Evolutionary conservation across 2,329 filamentous ascomycete species (phyloP), one percentile per base, ranked within the genome.

Genomic region (Claviceps fusiformis): DNA sequence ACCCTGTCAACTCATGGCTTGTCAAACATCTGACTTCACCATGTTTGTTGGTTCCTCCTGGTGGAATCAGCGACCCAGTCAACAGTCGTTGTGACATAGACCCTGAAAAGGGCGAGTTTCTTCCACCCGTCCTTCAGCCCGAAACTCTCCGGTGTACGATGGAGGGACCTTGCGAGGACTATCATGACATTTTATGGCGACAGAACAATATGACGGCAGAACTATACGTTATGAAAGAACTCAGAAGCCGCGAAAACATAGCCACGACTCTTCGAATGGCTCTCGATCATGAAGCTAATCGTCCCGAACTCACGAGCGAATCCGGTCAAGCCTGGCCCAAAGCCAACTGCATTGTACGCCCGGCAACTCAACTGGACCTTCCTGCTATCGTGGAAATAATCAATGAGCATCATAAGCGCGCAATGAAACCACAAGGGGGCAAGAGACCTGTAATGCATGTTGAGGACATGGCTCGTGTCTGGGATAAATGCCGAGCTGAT

Each of bases 371-470:
- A 0, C 33, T 53, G 0, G 76, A 80, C 53, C 68, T 77, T 50
- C 53, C 56, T 0, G 63, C 59, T 0, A 71, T 79, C n/a, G 63
- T 66, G 0, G 56, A 59, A 0, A 74, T 79, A 5, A 73, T 79
- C 61, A 77, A 78, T 46, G 49, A 62, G 3, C 76, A 79, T 64
- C 69, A 9, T 13, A 46, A 2, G 10, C 6, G 19, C 5, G 24
- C 5, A 17, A 35, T 31, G 60, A 29, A 41, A 33, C n/a, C 43
- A 50, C 11, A 31, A n/a, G n/a, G 27, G 2, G 46, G 62, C 5
- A 52, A 59, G 9, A 50, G 59, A 7, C 47, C 47, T 0, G 61
- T 67, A 1, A 60, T 70, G 31, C 67, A 65, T 8, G 60, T 66
- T 0, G 55, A 62, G 0, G 71, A 75, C 43, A 64, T 78, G 15